phyloP scores from a whole-genome alignment of 75 land plant genomes.

The Pinus taeda region DNA sequence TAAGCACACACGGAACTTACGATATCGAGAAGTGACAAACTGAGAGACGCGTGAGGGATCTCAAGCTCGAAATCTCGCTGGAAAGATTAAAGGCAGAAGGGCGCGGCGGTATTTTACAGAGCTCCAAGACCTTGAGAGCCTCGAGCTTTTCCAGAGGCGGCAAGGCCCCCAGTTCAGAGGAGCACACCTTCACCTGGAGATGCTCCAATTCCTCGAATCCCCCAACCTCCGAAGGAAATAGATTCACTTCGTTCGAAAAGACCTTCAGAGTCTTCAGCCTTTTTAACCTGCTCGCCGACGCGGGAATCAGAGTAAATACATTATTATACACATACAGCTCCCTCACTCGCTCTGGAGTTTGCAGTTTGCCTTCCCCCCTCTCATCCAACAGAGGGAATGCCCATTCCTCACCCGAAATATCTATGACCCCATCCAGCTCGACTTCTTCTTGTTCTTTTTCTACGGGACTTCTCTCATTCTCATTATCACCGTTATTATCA shows the following conservation, averaged over 20 bases:
- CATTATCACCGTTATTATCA: not conserved
- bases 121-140: constrained; percentile 73
- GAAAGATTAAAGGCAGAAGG: constrained; percentile 57
- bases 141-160: constrained; percentile 51
- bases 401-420: constrained; percentile 37
- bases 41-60: constrained; percentile 66
- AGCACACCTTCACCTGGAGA: constrained; percentile 60
- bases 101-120: constrained; percentile 58
- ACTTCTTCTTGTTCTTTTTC: not conserved
- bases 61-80: constrained; percentile 57
- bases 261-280: constrained; percentile 64
- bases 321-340: constrained; percentile 70
- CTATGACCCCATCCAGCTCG: constrained; percentile 26
- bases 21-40: constrained; percentile 87
- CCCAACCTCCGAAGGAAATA: constrained; percentile 54
- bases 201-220: constrained; percentile 58
- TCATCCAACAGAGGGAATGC: constrained; percentile 20
- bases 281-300: constrained; percentile 22
- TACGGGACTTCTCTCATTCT: not conserved
- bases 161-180: constrained; percentile 48
- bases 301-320: constrained; percentile 60
- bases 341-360: constrained; percentile 18
- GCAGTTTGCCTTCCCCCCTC: not conserved
- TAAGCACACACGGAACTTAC: constrained; percentile 29
- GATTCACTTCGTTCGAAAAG: constrained; percentile 69